Evolutionary conservation across 129 eudicot genomes (phyloP).

Genomic region (Cynara cardunculus): DNA sequence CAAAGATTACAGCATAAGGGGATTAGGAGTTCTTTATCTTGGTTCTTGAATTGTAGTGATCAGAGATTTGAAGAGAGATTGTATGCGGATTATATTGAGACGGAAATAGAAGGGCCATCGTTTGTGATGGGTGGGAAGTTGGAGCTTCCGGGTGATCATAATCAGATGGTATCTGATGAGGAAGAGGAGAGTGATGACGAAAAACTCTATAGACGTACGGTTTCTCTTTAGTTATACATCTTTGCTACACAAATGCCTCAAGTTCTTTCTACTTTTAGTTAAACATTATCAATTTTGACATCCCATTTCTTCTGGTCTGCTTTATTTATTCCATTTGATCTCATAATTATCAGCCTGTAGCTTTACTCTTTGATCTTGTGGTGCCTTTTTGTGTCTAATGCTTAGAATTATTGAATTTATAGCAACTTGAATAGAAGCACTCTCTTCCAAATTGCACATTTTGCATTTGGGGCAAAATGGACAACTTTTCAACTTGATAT

Average conservation of each 20-base stretch:
- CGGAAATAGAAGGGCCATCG: constrained; percentile 51
- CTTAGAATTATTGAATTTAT: background rate
- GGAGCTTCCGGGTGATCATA: constrained; percentile 45
- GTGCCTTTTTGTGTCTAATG: background rate
- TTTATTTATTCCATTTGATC: background rate
- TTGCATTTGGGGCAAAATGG: background rate
- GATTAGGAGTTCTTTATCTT: constrained; percentile 47
- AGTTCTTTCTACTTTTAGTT: constrained; percentile 4
- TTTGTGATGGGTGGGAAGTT: constrained; percentile 68
- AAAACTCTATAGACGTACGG: constrained; percentile 61
- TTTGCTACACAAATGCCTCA: constrained; percentile 4
- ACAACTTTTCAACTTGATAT: background rate
- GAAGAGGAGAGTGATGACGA: constrained; percentile 79
- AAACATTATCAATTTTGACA: constrained; percentile 14
- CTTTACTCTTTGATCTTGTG: background rate
- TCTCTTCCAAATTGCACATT: background rate
- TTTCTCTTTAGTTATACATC: constrained; percentile 43
- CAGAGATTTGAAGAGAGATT: constrained; percentile 73
- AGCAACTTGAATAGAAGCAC: background rate
- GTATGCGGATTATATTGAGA: constrained; percentile 48
- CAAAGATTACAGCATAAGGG: constrained; percentile 57
- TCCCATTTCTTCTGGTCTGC: background rate
- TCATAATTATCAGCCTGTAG: background rate
- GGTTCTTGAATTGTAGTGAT: constrained; percentile 62
- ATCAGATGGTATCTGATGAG: constrained; percentile 45